Base-by-base conservation (phyloP, 1,139 yeast genomes). In the Suhomyces bolitotheri region DNA sequence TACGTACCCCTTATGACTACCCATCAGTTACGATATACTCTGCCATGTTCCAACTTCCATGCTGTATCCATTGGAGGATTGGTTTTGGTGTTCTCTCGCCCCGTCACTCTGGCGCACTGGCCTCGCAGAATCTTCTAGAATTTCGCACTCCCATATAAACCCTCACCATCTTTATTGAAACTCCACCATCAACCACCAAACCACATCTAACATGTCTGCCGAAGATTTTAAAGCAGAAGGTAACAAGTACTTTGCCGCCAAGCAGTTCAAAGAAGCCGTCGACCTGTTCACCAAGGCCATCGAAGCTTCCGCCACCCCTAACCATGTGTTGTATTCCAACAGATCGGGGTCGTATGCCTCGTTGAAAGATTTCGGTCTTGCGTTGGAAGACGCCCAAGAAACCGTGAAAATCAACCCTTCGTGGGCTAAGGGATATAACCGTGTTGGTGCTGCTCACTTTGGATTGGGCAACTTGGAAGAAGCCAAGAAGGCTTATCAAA, bases 381-480 rank as follows among this genome's bases (percentile, higher is more conserved):
- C 97, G 3, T 70, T 88, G 41, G 68, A 72, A 38, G 97, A 92
- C 60, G 97, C 97, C 16, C 66, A 85, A 44, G 78, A 83, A 54
- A 84, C 96, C 64, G 80, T 85, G 34, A 74, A 76, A 53, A 79
- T 88, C 64, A 88, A 86, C 47, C 80, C 87, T 15, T 46, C 78
- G 3, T 92, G 97, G 97, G 89, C 96, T 14, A 92, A 92, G 64
- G 98, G 97, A 31, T 86, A 84, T 71, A 84, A 82, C 54, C 83
- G 99, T 64, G 84, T 86, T 33, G 99, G 89, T 38, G 92, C 97
- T 47, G 98, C 98, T 22, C 80, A 83, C 38, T 84, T 73, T 52
- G 98, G 98, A 11, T 71, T 85, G 45, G 90, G 90, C 14, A 77
- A 86, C 44, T 73, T 80, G 41, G 88, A 81, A 25, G 83, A 74